These are phyloP conservation scores for Beauveria sp. DNA, from an alignment of 2,329 filamentous ascomycete species.

Conservation along the genomic window DNA sequence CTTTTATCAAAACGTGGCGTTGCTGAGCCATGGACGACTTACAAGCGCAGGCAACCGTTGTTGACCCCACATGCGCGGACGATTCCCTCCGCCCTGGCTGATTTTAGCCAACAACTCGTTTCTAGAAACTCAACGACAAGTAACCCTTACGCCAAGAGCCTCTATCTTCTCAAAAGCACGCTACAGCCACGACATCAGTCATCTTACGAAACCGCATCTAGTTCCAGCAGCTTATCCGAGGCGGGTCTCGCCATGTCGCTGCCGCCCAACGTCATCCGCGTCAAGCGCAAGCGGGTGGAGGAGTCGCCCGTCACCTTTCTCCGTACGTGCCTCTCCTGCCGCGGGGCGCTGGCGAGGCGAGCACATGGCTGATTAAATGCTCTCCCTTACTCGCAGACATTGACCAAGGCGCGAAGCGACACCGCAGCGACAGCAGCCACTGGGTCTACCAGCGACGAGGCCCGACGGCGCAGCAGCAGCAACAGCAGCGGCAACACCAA, in stretches of 20 bases:
- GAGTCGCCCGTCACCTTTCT: constrained; percentile 49
- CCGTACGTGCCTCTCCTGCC: constrained; percentile 30
- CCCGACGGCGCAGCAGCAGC: constrained; percentile 20
- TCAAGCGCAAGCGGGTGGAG: constrained; percentile 53
- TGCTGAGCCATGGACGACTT: neutral
- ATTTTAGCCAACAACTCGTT: neutral
- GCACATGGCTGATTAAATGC: neutral
- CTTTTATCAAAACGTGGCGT: neutral
- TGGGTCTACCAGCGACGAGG: constrained; percentile 51
- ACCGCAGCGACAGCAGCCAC: constrained; percentile 36
- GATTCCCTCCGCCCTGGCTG: neutral
- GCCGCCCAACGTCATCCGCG: constrained; percentile 50
- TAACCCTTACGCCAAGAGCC: neutral
- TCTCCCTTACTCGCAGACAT: constrained; percentile 31
- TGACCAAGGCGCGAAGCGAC: constrained; percentile 45
- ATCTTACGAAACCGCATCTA: neutral
- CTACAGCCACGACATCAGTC: neutral
- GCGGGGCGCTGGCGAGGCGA: neutral
- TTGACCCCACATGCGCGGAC: neutral
- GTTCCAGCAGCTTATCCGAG: neutral
- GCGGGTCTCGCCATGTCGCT: constrained; percentile 39
- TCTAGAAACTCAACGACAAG: neutral
- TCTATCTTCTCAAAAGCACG: neutral
- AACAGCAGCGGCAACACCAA: neutral
- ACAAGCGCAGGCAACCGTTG: neutral